Evolutionary conservation across 2,329 filamentous ascomycete species (phyloP), one percentile per base, ranked within the genome.

Genomic region (Cladorrhinum sp.): DNA sequence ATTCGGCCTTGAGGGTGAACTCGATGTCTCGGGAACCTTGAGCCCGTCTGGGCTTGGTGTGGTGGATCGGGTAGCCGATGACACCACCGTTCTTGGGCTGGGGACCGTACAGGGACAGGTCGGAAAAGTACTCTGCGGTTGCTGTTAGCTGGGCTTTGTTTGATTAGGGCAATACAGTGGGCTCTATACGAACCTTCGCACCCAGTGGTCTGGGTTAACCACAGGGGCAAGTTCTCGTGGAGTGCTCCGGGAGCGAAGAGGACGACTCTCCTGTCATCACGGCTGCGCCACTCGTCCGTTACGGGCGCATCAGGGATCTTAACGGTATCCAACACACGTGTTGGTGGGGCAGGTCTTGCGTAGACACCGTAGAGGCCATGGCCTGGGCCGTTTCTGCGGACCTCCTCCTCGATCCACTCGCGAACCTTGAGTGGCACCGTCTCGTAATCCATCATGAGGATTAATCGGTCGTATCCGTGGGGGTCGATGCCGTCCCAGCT

Each of bases 241-340:
- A 83, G 65, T 9, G 80, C 80, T 0, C 80, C 81, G 0, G 81
- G 80, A 18, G 81, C 80, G 67, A 84, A 84, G 27, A 83, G 75
- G n/a, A 78, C 77, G 1, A 79, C 69, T 60, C 68, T 71, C 54
- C 73, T 65, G 53, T 70, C 65, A 60, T 78, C 76, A 23, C 64
- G 55, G 10, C 58, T 62, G n/a, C 70, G 66, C 48, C 59, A 59
- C 58, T 65, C 71, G 60, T 62, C 73, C 57, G 52, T 70, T 63
- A 61, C 71, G 57, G 62, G 68, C 64, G 57, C 65, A 16, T 57
- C 45, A 49, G 70, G 63, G 20, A 75, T 66, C 55, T 68, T 63
- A 18, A 75, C 73, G 1, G 71, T 78, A 13, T 75, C 71, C 49
- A 75, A 70, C 49, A 79, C 73, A 62, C 74, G 74, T 29, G 73